These are phyloP conservation scores for Neodidymelliopsis sp. DNA, from an alignment of 2,329 filamentous ascomycete species.

Conservation along the genomic window DNA sequence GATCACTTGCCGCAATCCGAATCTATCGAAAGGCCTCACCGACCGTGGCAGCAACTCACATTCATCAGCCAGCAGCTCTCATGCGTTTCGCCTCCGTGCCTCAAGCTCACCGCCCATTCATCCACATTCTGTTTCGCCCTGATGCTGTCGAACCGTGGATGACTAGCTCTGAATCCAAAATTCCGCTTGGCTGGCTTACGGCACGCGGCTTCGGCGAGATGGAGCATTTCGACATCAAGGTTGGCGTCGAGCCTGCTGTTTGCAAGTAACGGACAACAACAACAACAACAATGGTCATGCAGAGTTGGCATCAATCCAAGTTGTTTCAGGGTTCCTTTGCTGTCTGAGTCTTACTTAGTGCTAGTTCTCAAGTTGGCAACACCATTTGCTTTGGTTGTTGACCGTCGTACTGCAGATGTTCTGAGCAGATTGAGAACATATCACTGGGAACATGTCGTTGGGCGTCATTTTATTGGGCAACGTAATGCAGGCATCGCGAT, in stretches of 20 bases:
- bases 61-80: background rate
- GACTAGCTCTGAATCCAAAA: constrained; percentile 14
- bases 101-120: constrained; percentile 31
- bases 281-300: too few species aligned
- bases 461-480: background rate
- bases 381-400: background rate
- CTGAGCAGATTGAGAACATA: too few species aligned
- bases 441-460: too few species aligned
- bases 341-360: too few species aligned
- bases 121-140: constrained; percentile 37
- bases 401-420: too few species aligned
- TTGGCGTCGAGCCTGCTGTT: constrained; percentile 22
- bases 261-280: background rate
- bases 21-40: constrained; percentile 27
- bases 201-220: constrained; percentile 32
- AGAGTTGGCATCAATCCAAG: too few species aligned
- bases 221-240: constrained; percentile 40
- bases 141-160: constrained; percentile 35
- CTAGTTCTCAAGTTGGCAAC: background rate
- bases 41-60: background rate
- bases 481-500: background rate
- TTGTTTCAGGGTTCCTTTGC: too few species aligned
- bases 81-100: background rate
- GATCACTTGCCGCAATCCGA: constrained; percentile 28
- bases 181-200: constrained; percentile 28